phyloP scores from a whole-genome alignment of 257 asterid species.

The Verbascum thapsus region DNA sequence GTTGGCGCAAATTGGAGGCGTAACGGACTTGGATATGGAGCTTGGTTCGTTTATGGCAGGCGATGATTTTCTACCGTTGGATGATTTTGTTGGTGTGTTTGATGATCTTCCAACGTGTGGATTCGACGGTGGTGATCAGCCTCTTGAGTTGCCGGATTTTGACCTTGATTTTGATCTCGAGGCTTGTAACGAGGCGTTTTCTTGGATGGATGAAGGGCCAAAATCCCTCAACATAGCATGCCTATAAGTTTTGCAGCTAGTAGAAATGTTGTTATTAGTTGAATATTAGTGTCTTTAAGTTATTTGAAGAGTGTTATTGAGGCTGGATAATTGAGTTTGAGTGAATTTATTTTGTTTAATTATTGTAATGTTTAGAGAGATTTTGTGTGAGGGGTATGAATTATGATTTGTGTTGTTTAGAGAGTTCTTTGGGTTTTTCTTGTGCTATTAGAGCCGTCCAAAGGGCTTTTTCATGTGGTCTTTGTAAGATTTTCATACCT shows the following conservation, averaged over 20 bases:
- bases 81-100: constrained; percentile 42
- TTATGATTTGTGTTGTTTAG: no score
- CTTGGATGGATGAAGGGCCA: constrained; percentile 62
- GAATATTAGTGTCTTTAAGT: constrained; percentile 21
- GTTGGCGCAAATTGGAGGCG: constrained; percentile 49
- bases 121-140: constrained; percentile 37
- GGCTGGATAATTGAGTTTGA: constrained; percentile 37
- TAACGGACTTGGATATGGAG: constrained; percentile 58
- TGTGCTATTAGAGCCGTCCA: constrained; percentile 81
- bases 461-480: constrained; percentile 32
- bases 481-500: background rate
- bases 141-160: constrained; percentile 51
- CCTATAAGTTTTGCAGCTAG: constrained; percentile 90
- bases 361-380: constrained; percentile 32
- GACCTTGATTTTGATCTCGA: constrained; percentile 62
- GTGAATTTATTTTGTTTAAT: constrained; percentile 27
- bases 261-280: no score
- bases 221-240: constrained; percentile 70
- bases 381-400: constrained; percentile 18
- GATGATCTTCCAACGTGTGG: constrained; percentile 54
- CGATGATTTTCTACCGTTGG: constrained; percentile 39
- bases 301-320: constrained; percentile 27
- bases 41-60: constrained; percentile 40
- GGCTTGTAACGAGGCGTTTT: constrained; percentile 42
- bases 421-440: constrained; percentile 61